These are phyloP conservation scores for Macrolepiota fuliginosa DNA, from an alignment of 768 basidiomycete species.

Conservation along the genomic window DNA sequence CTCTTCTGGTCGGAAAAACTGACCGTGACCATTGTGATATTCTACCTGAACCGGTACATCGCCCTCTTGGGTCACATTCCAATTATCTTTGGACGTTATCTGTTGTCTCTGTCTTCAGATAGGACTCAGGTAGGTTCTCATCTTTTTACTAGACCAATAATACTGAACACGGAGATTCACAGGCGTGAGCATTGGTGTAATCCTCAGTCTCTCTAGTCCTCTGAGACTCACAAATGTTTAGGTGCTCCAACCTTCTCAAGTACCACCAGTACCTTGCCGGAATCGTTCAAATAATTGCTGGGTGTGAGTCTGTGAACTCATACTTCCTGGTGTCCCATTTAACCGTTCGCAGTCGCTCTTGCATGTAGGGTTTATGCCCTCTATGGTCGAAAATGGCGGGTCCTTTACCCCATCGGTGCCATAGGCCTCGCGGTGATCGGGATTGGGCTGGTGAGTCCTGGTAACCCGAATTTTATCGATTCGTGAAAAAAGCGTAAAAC, in stretches of 20 bases:
- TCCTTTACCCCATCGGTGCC: conserved; percentile 25
- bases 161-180: background rate
- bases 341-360: conserved; percentile 1
- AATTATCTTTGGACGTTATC: conserved; percentile 31
- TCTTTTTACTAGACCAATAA: background rate
- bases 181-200: background rate
- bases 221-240: background rate
- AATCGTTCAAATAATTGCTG: conserved; percentile 29
- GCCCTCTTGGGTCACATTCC: conserved; percentile 37
- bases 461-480: no score
- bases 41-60: conserved; percentile 44
- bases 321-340: conserved; percentile 1
- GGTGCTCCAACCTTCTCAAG: conserved; percentile 16
- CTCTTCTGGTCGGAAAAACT: conserved; percentile 39
- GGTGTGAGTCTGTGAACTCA: conserved; percentile 19
- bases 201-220: background rate
- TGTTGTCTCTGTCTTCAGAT: conserved; percentile 16
- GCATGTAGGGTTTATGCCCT: conserved; percentile 35
- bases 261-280: conserved; percentile 26
- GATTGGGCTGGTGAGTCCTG: conserved; percentile 24
- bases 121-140: background rate
- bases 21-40: conserved; percentile 35
- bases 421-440: conserved; percentile 25
- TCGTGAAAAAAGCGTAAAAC: background rate
- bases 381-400: conserved; percentile 27